A percentile compares a stretch with the other conserved stretches of the same genome.
Evolutionary conservation across 164 flowering plant species (phyloP).

Genomic region (Stephania cephalantha): DNA sequence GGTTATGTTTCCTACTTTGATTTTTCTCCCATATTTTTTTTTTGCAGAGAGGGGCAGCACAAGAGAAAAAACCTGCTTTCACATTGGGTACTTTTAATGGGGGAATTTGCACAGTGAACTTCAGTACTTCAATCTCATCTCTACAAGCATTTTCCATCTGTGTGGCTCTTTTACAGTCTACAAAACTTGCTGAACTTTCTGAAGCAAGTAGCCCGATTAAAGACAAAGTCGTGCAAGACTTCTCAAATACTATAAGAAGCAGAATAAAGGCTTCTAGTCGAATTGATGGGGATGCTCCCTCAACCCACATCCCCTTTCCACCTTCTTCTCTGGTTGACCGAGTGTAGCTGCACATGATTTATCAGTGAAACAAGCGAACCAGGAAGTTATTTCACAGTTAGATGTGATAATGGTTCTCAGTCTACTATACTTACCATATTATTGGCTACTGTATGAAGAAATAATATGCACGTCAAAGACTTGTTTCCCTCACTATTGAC

Average conservation of each 20-base stretch:
- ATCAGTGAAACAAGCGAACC: not conserved
- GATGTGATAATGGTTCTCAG: not conserved
- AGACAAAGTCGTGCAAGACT: slow-evolving; percentile 18
- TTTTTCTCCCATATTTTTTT: not conserved
- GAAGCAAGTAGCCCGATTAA: slow-evolving; percentile 19
- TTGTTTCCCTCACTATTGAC: not conserved
- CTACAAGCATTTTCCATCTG: slow-evolving; percentile 81
- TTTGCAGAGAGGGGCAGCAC: slow-evolving; percentile 40
- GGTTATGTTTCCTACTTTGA: not conserved
- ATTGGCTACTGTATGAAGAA: slow-evolving; percentile 1
- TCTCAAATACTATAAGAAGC: slow-evolving; percentile 7
- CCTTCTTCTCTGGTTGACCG: slow-evolving; percentile 75
- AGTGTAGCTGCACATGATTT: slow-evolving; percentile 28
- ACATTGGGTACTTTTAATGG: slow-evolving; percentile 42
- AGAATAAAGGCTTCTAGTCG: slow-evolving; percentile 15
- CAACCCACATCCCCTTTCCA: slow-evolving; percentile 43
- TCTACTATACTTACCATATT: not conserved
- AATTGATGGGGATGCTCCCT: slow-evolving; percentile 19
- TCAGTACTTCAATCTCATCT: slow-evolving; percentile 43
- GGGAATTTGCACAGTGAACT: slow-evolving; percentile 52
- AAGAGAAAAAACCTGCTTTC: slow-evolving; percentile 39
- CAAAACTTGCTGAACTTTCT: slow-evolving; percentile 21
- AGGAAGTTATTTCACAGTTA: not conserved
- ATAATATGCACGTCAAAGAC: slow-evolving; percentile 2
- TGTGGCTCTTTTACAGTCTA: slow-evolving; percentile 46